Conservation (phyloP, 2,329 filamentous ascomycete genomes). For the Alternaria consortialis region DNA sequence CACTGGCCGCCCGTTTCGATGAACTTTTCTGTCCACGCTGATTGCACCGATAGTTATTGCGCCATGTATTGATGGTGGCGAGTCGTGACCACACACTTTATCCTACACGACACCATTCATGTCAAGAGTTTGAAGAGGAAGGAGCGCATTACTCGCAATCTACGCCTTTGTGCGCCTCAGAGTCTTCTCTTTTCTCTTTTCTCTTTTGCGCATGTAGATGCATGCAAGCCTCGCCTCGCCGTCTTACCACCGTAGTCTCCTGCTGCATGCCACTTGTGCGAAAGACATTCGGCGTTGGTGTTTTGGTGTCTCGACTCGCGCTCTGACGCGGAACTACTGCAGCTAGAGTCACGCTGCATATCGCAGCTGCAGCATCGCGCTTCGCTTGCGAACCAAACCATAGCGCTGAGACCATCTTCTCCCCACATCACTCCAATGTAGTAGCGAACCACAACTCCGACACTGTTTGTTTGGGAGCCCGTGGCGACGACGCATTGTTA, state of each 20-base stretch:
- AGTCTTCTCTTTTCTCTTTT: conserved; percentile 1
- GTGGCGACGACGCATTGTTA: conserved; percentile 13
- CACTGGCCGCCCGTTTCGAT: neutral
- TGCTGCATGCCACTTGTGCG: neutral
- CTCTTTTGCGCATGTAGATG: conserved; percentile 3
- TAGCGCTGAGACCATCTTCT: conserved; percentile 7
- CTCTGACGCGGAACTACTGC: conserved; percentile 22
- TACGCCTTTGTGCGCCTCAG: neutral
- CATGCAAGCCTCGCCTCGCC: conserved; percentile 1
- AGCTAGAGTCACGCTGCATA: conserved; percentile 16
- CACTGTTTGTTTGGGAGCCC: conserved; percentile 14
- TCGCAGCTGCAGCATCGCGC: conserved; percentile 11
- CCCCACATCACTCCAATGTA: conserved; percentile 7
- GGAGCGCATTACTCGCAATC: conserved; percentile 13
- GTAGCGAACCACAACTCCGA: conserved; percentile 12
- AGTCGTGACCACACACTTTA: conserved; percentile 11
- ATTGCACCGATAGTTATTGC: conserved; percentile 7
- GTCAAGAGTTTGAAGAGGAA: neutral
- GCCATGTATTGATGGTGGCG: conserved; percentile 18
- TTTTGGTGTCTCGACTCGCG: conserved; percentile 11
- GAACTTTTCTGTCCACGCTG: neutral
- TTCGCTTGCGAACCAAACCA: conserved; percentile 15
- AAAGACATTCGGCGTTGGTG: conserved; percentile 4
- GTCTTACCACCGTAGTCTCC: conserved; percentile 3
- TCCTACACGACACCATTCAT: conserved; percentile 3